These are phyloP conservation scores for Zymoseptoria brevis DNA, from an alignment of 2,329 filamentous ascomycete genomes.

Conservation along the genomic window DNA sequence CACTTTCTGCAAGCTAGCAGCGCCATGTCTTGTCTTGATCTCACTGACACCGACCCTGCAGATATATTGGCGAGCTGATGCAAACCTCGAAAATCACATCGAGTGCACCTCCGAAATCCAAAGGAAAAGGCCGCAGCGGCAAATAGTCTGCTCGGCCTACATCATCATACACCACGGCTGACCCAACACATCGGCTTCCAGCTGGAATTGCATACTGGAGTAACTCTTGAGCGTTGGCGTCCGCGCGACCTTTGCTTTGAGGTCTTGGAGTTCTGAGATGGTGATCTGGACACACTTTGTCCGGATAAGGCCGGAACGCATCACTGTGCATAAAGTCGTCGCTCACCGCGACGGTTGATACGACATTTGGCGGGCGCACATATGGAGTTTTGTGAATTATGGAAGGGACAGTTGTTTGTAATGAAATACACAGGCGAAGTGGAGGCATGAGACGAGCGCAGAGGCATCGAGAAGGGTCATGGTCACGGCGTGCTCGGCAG, in stretches of 20 bases:
- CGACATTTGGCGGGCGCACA: background rate
- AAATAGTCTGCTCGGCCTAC: conserved; percentile 5
- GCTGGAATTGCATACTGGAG: background rate
- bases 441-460: background rate
- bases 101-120: conserved; percentile 45
- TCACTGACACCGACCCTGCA: conserved; percentile 40
- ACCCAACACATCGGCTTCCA: background rate
- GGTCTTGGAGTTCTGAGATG: background rate
- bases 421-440: background rate
- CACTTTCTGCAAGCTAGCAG: conserved; percentile 3
- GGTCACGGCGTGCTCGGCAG: background rate
- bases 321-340: background rate
- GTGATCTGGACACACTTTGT: background rate
- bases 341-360: background rate
- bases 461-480: background rate
- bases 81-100: conserved; percentile 58
- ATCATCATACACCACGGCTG: background rate
- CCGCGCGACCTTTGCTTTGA: background rate
- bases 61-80: conserved; percentile 96
- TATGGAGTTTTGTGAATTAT: background rate
- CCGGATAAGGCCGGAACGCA: background rate
- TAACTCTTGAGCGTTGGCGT: background rate
- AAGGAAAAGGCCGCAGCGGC: conserved; percentile 26
- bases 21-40: background rate
- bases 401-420: background rate